Percentiles rank a stretch among this genome's conserved stretches.
These are phyloP conservation scores for Fusarium tuaranense DNA, from an alignment of 2,329 filamentous ascomycete species.

Conservation along the genomic window DNA sequence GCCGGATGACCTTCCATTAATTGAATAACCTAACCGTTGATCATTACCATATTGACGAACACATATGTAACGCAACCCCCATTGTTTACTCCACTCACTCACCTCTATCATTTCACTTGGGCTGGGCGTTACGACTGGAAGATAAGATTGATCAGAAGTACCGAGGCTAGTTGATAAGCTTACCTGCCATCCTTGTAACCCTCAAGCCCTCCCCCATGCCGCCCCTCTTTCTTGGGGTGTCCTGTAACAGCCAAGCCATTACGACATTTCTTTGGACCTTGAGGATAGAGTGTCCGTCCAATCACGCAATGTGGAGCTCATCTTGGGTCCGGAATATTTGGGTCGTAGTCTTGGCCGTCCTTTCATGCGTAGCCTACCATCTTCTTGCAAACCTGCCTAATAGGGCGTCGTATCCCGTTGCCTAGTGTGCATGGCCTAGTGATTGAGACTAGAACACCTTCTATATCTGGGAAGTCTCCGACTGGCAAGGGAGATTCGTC, in stretches of 20 bases:
- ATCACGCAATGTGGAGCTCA: neutral
- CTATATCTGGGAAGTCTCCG: constrained; percentile 17
- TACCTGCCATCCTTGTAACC: neutral
- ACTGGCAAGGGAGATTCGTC: constrained; percentile 9
- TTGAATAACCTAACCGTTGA: neutral
- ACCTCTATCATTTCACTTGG: neutral
- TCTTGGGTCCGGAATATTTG: neutral
- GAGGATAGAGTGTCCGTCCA: neutral
- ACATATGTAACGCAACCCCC: neutral
- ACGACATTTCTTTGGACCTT: neutral
- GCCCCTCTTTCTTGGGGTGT: neutral
- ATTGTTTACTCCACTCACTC: neutral
- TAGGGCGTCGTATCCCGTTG: neutral
- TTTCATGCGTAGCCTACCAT: neutral
- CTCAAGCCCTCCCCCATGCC: neutral
- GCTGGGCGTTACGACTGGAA: neutral
- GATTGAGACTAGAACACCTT: constrained; percentile 19
- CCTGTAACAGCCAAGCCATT: neutral
- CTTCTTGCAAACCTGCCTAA: constrained; percentile 2
- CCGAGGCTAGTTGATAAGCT: constrained; percentile 1
- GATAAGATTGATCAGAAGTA: neutral
- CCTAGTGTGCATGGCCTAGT: neutral
- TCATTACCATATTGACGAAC: neutral
- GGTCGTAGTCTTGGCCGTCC: neutral
- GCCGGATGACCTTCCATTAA: neutral